Percentiles rank a stretch among this genome's conserved stretches.
Conservation (phyloP, 768 basidiomycete genomes). For the Saitozyma podzolica region DNA sequence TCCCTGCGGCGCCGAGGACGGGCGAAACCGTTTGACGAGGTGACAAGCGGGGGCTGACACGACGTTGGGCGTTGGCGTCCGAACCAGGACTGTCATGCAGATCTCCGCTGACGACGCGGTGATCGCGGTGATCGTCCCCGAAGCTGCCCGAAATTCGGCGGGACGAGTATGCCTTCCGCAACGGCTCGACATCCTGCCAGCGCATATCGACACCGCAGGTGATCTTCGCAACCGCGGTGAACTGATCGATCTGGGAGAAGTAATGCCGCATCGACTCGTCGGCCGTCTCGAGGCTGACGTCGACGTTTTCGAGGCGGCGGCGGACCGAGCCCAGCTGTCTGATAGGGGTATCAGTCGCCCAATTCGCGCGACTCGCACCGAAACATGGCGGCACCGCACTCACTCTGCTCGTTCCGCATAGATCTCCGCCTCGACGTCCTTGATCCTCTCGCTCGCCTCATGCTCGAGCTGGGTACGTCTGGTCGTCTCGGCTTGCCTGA, state of each 20-base stretch:
- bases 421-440: conserved; percentile 25
- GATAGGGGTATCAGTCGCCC: background rate
- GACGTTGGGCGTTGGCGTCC: background rate
- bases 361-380: background rate
- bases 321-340: background rate
- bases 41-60: background rate
- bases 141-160: background rate
- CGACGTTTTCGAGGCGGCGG: conserved; percentile 18
- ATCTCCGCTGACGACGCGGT: background rate
- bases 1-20: background rate
- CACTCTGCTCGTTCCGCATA: conserved; percentile 28
- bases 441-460: conserved; percentile 17
- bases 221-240: conserved; percentile 11
- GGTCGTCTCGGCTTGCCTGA: conserved; percentile 18
- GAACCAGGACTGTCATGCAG: background rate
- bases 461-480: conserved; percentile 22
- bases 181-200: background rate
- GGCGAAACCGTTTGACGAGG: background rate
- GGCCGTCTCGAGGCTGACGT: conserved; percentile 11
- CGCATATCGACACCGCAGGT: conserved; percentile 20
- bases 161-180: background rate
- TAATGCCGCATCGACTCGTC: conserved; percentile 33
- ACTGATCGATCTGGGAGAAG: conserved; percentile 23
- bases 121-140: background rate
- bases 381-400: conserved; percentile 9